phyloP scores from a whole-genome alignment of 345 rosid species.

The Populus nigra region DNA sequence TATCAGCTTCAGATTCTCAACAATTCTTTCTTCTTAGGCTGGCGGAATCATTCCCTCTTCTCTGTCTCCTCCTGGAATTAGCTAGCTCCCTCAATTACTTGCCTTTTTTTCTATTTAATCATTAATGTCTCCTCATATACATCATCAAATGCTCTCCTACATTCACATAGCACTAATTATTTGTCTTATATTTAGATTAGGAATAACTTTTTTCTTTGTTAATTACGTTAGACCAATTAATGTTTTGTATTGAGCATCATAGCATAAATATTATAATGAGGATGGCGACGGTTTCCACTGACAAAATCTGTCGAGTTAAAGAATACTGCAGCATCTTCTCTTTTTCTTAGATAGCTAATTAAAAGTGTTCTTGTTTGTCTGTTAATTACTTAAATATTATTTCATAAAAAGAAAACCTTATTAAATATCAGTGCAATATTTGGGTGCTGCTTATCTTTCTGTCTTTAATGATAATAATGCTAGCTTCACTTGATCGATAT shows the following conservation, averaged over 20 bases:
- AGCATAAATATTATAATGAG: background rate
- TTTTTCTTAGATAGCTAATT: too few relatives aligned
- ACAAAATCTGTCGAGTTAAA: background rate
- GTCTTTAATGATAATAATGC: background rate
- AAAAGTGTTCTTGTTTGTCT: too few relatives aligned
- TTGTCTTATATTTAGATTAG: background rate
- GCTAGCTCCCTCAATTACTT: background rate
- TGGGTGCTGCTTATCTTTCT: background rate
- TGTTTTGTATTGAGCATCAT: background rate
- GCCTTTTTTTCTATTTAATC: background rate
- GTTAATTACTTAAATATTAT: too few relatives aligned
- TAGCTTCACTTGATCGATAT: background rate
- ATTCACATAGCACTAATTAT: background rate
- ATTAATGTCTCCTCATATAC: background rate
- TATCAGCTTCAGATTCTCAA: constrained; percentile 67
- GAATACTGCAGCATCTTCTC: background rate
- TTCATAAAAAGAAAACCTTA: too few relatives aligned
- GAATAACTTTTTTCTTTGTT: background rate
- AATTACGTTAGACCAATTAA: background rate
- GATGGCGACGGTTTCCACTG: background rate
- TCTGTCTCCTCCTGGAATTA: constrained; percentile 90
- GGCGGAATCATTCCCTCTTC: constrained; percentile 86
- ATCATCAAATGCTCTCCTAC: background rate
- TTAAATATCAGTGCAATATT: background rate
- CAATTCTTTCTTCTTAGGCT: constrained; percentile 67